A percentile compares a stretch with the other conserved stretches of the same genome.
Evolutionary conservation across 805 yeast species (phyloP).

Genomic region (Spathaspora gorwiae): DNA sequence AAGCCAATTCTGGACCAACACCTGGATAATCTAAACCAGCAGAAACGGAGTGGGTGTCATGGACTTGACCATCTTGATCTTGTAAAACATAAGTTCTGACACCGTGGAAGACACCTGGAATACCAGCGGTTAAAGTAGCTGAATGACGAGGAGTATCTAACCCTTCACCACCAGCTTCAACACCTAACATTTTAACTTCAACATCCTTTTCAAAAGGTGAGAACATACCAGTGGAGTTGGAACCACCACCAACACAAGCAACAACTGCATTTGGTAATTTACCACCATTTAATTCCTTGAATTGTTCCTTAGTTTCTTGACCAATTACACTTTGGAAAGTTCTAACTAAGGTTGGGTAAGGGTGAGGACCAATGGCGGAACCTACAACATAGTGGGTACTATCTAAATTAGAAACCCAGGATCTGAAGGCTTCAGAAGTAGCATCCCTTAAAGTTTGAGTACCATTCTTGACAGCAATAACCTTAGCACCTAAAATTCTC

Average conservation of each 20-base stretch:
- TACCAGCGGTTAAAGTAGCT: conserved; percentile 92
- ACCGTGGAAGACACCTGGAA: conserved; percentile 98
- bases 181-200: conserved; percentile 79
- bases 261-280: conserved; percentile 89
- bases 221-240: conserved; percentile 94
- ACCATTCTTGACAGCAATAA: conserved; percentile 89
- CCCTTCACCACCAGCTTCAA: conserved; percentile 99
- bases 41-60: conserved; percentile 95
- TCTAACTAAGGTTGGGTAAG: conserved; percentile 96
- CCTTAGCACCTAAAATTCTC: conserved; percentile 94
- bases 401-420: conserved; percentile 85
- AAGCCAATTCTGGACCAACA: conserved; percentile 96
- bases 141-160: conserved; percentile 83
- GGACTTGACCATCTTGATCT: conserved; percentile 90
- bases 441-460: conserved; percentile 96
- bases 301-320: conserved; percentile 87
- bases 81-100: conserved; percentile 92
- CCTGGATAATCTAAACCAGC: conserved; percentile 99
- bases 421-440: conserved; percentile 92
- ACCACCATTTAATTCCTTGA: conserved; percentile 71
- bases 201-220: conserved; percentile 84
- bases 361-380: conserved; percentile 98
- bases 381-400: conserved; percentile 95
- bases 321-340: conserved; percentile 98
- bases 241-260: conserved; percentile 99